A percentile compares a stretch with the other conserved stretches of the same genome.
These are phyloP conservation scores for Pythium coloratum DNA, from an alignment of 352 stramenopile genomes.

Conservation along the genomic window DNA sequence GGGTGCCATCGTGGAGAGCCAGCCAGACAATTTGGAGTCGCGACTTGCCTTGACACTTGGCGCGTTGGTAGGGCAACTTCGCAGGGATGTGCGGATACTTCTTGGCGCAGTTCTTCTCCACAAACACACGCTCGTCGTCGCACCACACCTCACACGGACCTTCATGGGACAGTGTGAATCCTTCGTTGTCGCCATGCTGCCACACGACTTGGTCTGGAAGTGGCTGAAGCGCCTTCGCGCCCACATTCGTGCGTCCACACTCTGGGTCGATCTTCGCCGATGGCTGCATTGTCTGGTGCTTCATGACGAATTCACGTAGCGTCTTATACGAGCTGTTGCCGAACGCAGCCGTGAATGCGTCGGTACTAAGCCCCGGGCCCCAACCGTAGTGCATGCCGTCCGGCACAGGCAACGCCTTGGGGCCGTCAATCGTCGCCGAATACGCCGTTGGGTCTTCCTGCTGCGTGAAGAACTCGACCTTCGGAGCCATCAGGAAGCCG, in stretches of 20 bases:
- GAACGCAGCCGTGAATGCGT: constrained; percentile 22
- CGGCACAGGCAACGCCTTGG: constrained; percentile 10
- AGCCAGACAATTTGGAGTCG: constrained; percentile 32
- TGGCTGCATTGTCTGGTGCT: constrained; percentile 16
- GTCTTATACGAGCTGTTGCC: constrained; percentile 19
- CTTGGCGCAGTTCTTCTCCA: constrained; percentile 25
- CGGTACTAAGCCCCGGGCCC: neutral
- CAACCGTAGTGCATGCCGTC: constrained; percentile 16
- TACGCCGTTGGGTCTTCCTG: constrained; percentile 22
- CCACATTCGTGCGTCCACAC: constrained; percentile 23
- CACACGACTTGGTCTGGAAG: constrained; percentile 27
- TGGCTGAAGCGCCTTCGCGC: constrained; percentile 6
- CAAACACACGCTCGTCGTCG: constrained; percentile 25
- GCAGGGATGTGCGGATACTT: constrained; percentile 15
- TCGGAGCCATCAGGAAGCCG: constrained; percentile 21
- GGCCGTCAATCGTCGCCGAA: constrained; percentile 23
- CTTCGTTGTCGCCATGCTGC: constrained; percentile 27
- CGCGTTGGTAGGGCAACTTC: constrained; percentile 17
- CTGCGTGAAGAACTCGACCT: constrained; percentile 19
- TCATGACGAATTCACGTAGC: constrained; percentile 27
- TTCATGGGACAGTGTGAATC: constrained; percentile 31
- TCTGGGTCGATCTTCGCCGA: constrained; percentile 7
- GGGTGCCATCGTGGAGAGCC: constrained; percentile 28
- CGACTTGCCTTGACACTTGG: constrained; percentile 32
- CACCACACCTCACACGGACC: constrained; percentile 28